Evolutionary conservation across 1,284 basidiomycete species (phyloP).

Genomic region (Cronartium quercuum): DNA sequence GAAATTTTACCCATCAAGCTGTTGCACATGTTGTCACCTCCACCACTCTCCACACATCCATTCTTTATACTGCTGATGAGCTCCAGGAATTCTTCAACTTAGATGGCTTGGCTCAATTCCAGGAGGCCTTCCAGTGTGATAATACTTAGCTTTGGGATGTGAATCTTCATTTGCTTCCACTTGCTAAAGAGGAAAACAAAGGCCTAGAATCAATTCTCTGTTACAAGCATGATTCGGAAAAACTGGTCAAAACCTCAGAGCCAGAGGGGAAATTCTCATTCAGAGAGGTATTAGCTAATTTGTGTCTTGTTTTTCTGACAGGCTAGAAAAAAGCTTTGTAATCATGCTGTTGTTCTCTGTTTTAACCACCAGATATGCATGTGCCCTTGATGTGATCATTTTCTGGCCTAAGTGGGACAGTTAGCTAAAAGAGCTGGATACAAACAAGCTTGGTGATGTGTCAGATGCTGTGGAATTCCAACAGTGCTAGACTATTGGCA

Average conservation of each 20-base stretch:
- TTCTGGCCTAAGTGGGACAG: constrained; percentile 71
- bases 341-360: constrained; percentile 59
- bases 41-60: constrained; percentile 72
- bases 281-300: constrained; percentile 73
- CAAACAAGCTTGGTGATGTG: constrained; percentile 53
- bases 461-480: too few relatives aligned
- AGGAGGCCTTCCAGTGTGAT: constrained; percentile 72
- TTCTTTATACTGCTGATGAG: constrained; percentile 71
- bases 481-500: too few relatives aligned
- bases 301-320: constrained; percentile 69
- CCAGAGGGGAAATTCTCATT: constrained; percentile 39
- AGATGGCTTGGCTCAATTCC: constrained; percentile 62
- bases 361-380: constrained; percentile 23
- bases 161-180: constrained; percentile 54
- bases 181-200: background rate
- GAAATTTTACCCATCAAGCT: background rate
- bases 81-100: constrained; percentile 56
- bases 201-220: constrained; percentile 34
- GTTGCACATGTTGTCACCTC: constrained; percentile 53
- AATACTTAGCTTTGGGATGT: constrained; percentile 66
- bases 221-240: constrained; percentile 49
- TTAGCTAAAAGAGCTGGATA: constrained; percentile 46
- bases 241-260: constrained; percentile 37
- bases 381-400: constrained; percentile 68
- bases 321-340: constrained; percentile 72